Base-by-base conservation (phyloP, 2,329 filamentous ascomycete species). In the Acarospora socialis region DNA sequence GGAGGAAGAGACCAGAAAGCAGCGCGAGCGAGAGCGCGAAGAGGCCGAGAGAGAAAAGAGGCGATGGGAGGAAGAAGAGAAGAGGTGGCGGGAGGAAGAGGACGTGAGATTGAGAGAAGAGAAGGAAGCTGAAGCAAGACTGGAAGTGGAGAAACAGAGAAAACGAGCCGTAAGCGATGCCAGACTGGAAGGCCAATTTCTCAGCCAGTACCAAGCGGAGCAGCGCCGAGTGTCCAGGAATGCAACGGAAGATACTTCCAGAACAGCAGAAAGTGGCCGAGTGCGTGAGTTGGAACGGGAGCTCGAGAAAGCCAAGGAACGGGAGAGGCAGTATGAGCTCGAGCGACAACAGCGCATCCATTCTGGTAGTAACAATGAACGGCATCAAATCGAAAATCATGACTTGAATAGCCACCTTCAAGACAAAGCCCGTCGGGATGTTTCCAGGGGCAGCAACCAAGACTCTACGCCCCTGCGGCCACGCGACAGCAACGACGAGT, bases 141-240 rank as follows among this genome's bases (percentile, higher is more conserved):
- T 84, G 19, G 70, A 71, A 29, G 65, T 76, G 36, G 79, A 87
- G 48, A 70, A 78, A 28, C 65, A 65, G 45, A 65, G 70, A 36
- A 64, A 70, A 34, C 66, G 71, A 38, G 65, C 62, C 15, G 61
- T 60, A 39, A 77, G 70, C 46, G 76, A 84, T 45, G 65, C 67
- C 21, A 71, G 76, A 39, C 63, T 93, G 14, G 77, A 76, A 38
- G 84, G 84, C 2, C 84, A 93, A 49, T 86, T 77, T 45, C 66
- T 92, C 30, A 87, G 81, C 48, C 80, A 93, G 50, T 92, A 93
- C 51, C 78, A 82, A 51, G 73, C 77, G 13, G 76, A 82, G 43
- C 73, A 80, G 49, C 53, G 63, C 39, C 48, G 54, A 33, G 43
- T 46, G 35, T 50, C 48, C 44, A 46, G 45, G 51, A 56, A 36